Evolutionary conservation across 345 rosid species (phyloP), one percentile per base, ranked within the genome.

Genomic region (Linum trigynum): DNA sequence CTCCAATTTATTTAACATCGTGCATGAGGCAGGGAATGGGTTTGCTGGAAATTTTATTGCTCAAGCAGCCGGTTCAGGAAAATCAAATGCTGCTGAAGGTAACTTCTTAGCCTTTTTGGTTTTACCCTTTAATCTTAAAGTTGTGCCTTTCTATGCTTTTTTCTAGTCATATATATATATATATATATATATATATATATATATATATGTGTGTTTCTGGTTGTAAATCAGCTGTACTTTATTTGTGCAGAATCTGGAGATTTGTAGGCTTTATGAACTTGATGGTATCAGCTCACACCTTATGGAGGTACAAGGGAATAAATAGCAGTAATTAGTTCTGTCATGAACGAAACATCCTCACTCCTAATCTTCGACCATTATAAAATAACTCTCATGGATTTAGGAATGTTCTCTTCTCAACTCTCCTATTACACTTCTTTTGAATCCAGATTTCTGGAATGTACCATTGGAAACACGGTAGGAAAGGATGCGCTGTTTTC

Each of bases 401-500:
- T 23, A 23, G 32, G 32, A 23, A 23, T 23, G 32, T 23, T 23
- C 32, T 23, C 0, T 23, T 23, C 32, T 23, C 32, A 23, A 23
- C 32, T 23, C 32, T n/a, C 7, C 38, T 23, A n/a, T 16, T 3
- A 9, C 32, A 17, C 23, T 5, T 57, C 15, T 41, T 68, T 71
- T 40, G 39, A 67, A 60, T 70, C 63, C 75, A 94, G 99, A 88
- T 88, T 65, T 82, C 91, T 50, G 97, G 99, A 76, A 84, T 88
- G 65, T 73, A 85, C 81, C 87, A 90, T 64, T 94, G 96, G 97
- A 94, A 94, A 85, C 96, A 88, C 81, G 97, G 97, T 66, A 81
- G 83, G 77, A 88, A 86, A 82, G 96, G 96, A 38, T 74, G 80
- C 69, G 99, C 87, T 62, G 77, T 90, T 36, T 94, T 81, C 67